phyloP scores from a whole-genome alignment of 2,329 filamentous ascomycete species.

The Escovopsis sp. region DNA sequence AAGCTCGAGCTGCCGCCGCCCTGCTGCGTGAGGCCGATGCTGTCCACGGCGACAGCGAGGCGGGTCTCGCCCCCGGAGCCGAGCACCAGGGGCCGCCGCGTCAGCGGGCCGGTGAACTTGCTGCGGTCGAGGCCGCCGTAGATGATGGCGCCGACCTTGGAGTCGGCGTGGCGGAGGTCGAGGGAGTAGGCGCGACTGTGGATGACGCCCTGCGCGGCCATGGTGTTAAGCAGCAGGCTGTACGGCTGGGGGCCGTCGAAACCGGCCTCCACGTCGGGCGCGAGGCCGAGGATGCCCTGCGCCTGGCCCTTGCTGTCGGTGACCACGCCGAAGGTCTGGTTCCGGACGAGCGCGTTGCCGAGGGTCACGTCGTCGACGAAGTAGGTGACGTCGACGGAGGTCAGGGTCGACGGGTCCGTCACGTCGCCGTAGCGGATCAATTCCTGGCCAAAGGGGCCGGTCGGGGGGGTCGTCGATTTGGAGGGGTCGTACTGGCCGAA shows the following conservation, averaged over 20 bases:
- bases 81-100: slow-evolving; percentile 26
- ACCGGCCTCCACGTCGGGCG: slow-evolving; percentile 24
- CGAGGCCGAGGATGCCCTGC: slow-evolving; percentile 36
- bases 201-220: slow-evolving; percentile 31
- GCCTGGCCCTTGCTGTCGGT: slow-evolving; percentile 29
- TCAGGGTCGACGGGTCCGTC: slow-evolving; percentile 20
- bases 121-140: slow-evolving; percentile 38
- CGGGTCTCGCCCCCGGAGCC: slow-evolving; percentile 20
- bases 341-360: slow-evolving; percentile 23
- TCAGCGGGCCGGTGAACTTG: slow-evolving; percentile 33
- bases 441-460: slow-evolving; percentile 21
- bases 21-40: slow-evolving; percentile 14
- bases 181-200: slow-evolving; percentile 34
- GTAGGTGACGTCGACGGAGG: slow-evolving; percentile 26
- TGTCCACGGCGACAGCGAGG: slow-evolving; percentile 19
- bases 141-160: slow-evolving; percentile 31
- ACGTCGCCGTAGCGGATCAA: slow-evolving; percentile 26
- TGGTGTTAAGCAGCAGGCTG: slow-evolving; percentile 35
- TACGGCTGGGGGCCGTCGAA: slow-evolving; percentile 26
- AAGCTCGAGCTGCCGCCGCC: slow-evolving; percentile 9
- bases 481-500: slow-evolving; percentile 30
- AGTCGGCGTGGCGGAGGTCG: slow-evolving; percentile 30
- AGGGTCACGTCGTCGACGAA: slow-evolving; percentile 31
- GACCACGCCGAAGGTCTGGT: slow-evolving; percentile 36
- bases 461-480: slow-evolving; percentile 23